Evolutionary conservation across 1,284 basidiomycete genomes (phyloP), one percentile per base, ranked within the genome.

Genomic region (Ceratobasidium sp.): DNA sequence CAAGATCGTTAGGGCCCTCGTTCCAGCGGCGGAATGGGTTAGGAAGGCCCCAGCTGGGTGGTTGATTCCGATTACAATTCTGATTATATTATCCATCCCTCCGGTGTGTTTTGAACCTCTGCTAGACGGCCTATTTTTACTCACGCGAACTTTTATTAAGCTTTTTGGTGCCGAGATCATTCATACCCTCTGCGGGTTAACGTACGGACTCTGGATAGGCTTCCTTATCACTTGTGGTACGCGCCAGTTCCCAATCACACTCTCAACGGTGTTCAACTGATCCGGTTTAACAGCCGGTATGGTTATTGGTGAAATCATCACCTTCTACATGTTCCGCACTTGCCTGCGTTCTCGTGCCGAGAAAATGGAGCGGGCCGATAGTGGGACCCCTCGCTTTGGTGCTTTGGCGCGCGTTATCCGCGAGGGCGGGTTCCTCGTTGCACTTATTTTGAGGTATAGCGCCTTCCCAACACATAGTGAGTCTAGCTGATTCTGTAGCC

Each of bases 101-200:
- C 71, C 71, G 11, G 71, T 74, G 43, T 7, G 59, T 32, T 43
- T 9, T 15, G 65, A 46, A 19, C 44, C 1, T 34, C 34, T 49
- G 37, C 19, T 15, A 3, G 13, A 43, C 13, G 22, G 25, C 2
- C 8, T 22, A 11, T 19, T 44, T 19, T 8, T 52, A 52, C 40
- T 54, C 11, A 65, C 37, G 19, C 17, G 5, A 5, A 51, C 37
- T 37, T 29, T 9, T n/a, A 13, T 43, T 25, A 49, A 74, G 71
- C 71, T 74, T 40, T 54, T 74, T 25, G 71, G 71, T n/a, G 71
- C 71, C 13, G 71, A 74, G 43, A 74, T 74, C 15, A 51, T 74
- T n/a, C 71, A 74, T n/a, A n/a, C 65, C 5, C 51, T 74, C 25
- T 64, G 61, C 29, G 71, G 71, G 22, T 7, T 74, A 19, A 54